Percentiles rank a stretch among this genome's conserved stretches.
These are phyloP conservation scores for Macroventuria anomochaeta DNA, from an alignment of 2,329 filamentous ascomycete genomes.

Conservation along the genomic window DNA sequence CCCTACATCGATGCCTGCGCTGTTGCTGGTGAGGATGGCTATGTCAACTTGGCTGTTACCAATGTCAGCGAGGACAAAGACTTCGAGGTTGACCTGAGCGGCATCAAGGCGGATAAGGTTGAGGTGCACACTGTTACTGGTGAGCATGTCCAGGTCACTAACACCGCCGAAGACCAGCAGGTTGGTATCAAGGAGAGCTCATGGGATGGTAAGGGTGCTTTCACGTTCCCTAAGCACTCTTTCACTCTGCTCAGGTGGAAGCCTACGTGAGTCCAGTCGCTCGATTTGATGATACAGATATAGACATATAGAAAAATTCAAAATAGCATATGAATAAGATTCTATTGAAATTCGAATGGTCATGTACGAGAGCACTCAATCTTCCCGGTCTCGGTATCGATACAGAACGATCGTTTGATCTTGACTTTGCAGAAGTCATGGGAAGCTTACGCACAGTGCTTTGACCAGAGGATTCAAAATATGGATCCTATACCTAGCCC, in stretches of 20 bases:
- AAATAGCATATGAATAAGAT: no score
- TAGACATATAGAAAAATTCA: neutral
- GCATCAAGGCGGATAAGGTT: constrained; percentile 57
- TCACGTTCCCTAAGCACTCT: constrained; percentile 72
- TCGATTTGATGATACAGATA: neutral
- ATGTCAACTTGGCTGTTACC: constrained; percentile 71
- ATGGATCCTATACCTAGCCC: no score
- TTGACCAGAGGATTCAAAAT: no score
- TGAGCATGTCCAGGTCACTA: constrained; percentile 62
- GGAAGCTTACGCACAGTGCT: no score
- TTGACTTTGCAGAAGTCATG: no score
- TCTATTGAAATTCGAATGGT: no score
- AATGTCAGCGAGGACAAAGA: constrained; percentile 69
- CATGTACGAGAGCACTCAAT: no score
- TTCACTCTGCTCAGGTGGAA: constrained; percentile 71
- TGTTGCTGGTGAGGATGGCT: constrained; percentile 64
- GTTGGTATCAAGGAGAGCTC: constrained; percentile 66
- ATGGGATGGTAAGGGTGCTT: constrained; percentile 69
- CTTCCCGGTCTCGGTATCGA: no score
- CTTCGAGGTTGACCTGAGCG: constrained; percentile 66
- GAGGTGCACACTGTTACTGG: constrained; percentile 70
- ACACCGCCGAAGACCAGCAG: constrained; percentile 67
- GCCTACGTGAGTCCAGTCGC: neutral
- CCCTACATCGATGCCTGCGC: constrained; percentile 75
- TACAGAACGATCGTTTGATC: no score